Conservation (phyloP, 2,329 filamentous ascomycete species). For the Zymoseptoria brevis region DNA sequence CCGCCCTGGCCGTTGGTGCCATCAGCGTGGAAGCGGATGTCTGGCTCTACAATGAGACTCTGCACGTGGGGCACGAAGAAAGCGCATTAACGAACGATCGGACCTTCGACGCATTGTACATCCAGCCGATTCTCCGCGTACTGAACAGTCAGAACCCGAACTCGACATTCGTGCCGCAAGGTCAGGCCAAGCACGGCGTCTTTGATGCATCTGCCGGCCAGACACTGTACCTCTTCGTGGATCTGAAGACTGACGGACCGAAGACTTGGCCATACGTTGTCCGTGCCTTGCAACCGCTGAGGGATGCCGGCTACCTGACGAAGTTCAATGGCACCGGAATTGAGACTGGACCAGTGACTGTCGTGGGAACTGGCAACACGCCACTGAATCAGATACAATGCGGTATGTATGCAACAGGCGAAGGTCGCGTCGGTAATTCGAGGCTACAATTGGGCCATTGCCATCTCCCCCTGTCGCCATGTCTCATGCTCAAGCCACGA, state of each 20-base stretch:
- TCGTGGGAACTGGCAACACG: constrained; percentile 55
- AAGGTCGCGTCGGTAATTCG: constrained; percentile 24
- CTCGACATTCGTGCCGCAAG: constrained; percentile 39
- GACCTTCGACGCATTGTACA: constrained; percentile 51
- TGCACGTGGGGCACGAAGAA: constrained; percentile 51
- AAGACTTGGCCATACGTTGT: constrained; percentile 51
- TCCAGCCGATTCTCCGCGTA: constrained; percentile 51
- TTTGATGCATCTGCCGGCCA: constrained; percentile 50
- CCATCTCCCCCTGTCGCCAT: no score
- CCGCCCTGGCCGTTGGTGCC: constrained; percentile 50
- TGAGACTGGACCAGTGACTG: constrained; percentile 47
- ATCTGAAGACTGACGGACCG: constrained; percentile 52
- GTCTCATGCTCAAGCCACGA: neutral
- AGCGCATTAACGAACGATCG: constrained; percentile 44
- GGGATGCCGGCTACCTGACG: constrained; percentile 46
- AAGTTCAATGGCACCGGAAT: constrained; percentile 43
- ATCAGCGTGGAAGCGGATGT: constrained; percentile 54
- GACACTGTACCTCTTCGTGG: constrained; percentile 58
- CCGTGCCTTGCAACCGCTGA: constrained; percentile 49
- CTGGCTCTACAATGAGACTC: constrained; percentile 49
- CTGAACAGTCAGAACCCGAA: constrained; percentile 50
- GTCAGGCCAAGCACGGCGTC: constrained; percentile 49
- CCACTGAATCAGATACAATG: constrained; percentile 38
- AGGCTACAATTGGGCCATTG: neutral
- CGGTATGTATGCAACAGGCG: constrained; percentile 13